These are phyloP conservation scores for Flaveria floridana DNA, from an alignment of 140 eudicot genomes.

Conservation along the genomic window DNA sequence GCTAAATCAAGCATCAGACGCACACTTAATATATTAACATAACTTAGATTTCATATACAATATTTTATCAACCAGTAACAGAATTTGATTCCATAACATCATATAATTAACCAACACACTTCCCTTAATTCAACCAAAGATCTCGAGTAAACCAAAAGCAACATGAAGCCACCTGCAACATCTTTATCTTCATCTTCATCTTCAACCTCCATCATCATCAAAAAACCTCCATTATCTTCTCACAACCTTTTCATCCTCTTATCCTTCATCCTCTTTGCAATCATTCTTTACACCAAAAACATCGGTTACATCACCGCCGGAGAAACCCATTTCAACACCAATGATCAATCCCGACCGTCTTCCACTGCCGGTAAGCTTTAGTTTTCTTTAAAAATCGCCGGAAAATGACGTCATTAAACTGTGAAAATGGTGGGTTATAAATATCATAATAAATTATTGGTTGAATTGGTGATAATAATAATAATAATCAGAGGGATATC, in stretches of 20 bases:
- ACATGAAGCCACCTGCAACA: conserved; percentile 2
- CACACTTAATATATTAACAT: not conserved
- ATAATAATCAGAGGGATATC: conserved; percentile 37
- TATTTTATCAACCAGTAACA: not conserved
- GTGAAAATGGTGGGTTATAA: not conserved
- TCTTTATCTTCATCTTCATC: not conserved
- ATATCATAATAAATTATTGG: too few relatives aligned
- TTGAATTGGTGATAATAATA: too few relatives aligned
- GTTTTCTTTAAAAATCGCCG: not conserved
- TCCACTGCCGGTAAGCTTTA: conserved; percentile 6
- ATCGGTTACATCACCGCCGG: not conserved
- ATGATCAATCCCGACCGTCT: not conserved
- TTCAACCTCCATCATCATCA: not conserved
- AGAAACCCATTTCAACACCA: not conserved
- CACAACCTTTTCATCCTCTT: not conserved
- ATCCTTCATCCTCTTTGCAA: conserved; percentile 17
- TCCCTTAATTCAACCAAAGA: not conserved
- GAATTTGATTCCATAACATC: not conserved
- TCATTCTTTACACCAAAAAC: conserved; percentile 8
- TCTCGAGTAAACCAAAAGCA: not conserved
- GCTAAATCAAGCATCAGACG: too few relatives aligned
- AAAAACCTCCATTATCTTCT: not conserved
- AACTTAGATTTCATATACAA: not conserved
- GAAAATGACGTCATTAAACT: not conserved
- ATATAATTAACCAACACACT: not conserved